Percentiles rank a stretch among this genome's conserved stretches.
Conservation (phyloP, 1,284 basidiomycete genomes). For the Lentinula novae-zelandiae region DNA sequence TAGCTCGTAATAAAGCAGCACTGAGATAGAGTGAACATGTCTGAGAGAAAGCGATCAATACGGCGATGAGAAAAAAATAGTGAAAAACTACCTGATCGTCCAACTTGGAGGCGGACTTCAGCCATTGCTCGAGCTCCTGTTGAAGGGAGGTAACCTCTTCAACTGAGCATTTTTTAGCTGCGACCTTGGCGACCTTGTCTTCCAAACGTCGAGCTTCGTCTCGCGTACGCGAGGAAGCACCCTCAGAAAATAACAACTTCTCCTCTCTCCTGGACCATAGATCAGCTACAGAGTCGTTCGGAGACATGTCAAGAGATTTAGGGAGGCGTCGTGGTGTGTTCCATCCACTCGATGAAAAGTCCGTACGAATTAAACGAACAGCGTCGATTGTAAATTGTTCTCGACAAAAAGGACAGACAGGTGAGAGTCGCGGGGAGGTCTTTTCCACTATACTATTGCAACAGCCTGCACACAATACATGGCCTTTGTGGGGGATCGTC, state of each 20-base stretch:
- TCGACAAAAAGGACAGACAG: slow-evolving; percentile 78
- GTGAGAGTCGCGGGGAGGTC: slow-evolving; percentile 58
- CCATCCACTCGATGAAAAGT: slow-evolving; percentile 63
- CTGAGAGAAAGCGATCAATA: slow-evolving; percentile 28
- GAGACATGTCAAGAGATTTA: slow-evolving; percentile 40
- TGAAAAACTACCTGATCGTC: slow-evolving; percentile 51
- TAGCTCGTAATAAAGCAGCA: slow-evolving; percentile 70
- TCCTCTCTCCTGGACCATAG: slow-evolving; percentile 46
- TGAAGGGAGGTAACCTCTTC: slow-evolving; percentile 74
- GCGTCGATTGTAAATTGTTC: slow-evolving; percentile 61
- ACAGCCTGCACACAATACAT: slow-evolving; percentile 71
- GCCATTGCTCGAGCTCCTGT: slow-evolving; percentile 70
- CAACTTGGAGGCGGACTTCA: slow-evolving; percentile 50
- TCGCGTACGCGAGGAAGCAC: slow-evolving; percentile 36
- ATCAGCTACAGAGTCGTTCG: slow-evolving; percentile 41
- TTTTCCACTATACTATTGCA: slow-evolving; percentile 77
- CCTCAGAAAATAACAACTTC: slow-evolving; percentile 32
- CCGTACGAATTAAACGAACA: slow-evolving; percentile 72
- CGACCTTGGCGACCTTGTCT: slow-evolving; percentile 71
- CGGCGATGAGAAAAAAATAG: slow-evolving; percentile 12
- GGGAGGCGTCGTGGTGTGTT: slow-evolving; percentile 56
- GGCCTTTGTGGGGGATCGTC: slow-evolving; percentile 42
- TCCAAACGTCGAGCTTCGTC: slow-evolving; percentile 65
- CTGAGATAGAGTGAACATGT: slow-evolving; percentile 60
- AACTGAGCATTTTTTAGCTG: slow-evolving; percentile 80